Evolutionary conservation across 495 filamentous ascomycete species (phyloP).

Genomic region (Penicillium soppii): DNA sequence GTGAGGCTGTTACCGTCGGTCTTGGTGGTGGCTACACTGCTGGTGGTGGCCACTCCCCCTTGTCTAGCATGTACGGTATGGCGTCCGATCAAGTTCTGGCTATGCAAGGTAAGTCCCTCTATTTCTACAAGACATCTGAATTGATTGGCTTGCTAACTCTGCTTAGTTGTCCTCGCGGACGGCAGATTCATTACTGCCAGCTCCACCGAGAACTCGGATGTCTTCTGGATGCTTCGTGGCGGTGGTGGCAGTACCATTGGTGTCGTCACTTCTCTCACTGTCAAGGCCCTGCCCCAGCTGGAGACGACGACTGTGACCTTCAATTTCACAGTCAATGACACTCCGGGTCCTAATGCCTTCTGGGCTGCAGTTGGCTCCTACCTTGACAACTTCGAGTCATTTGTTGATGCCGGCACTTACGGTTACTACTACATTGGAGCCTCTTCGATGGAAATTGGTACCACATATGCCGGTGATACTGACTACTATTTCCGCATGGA

Average conservation of each 20-base stretch:
- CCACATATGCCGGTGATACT: conserved; percentile 8
- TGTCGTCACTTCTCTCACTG: conserved; percentile 22
- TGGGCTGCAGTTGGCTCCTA: conserved; percentile 12
- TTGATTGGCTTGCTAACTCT: background rate
- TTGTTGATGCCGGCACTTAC: conserved; percentile 15
- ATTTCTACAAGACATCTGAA: background rate
- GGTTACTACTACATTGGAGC: conserved; percentile 13
- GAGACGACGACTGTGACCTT: conserved; percentile 14
- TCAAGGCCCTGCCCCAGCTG: conserved; percentile 8
- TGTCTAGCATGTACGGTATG: conserved; percentile 14
- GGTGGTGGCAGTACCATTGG: conserved; percentile 44
- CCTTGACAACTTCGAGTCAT: conserved; percentile 10
- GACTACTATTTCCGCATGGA: conserved; percentile 15
- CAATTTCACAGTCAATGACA: conserved; percentile 11
- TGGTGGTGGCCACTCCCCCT: conserved; percentile 35
- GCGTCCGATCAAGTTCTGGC: conserved; percentile 35
- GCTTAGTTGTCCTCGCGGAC: conserved; percentile 11
- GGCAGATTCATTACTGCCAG: conserved; percentile 49
- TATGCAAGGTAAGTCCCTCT: conserved; percentile 22
- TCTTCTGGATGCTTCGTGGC: conserved; percentile 49
- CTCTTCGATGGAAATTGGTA: conserved; percentile 3
- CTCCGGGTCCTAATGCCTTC: conserved; percentile 11
- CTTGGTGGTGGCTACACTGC: conserved; percentile 36
- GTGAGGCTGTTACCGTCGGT: conserved; percentile 20
- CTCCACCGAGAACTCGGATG: conserved; percentile 45